Evolutionary conservation across 2,329 filamentous ascomycete genomes (phyloP).

Genomic region (Epicoccum nigrum): DNA sequence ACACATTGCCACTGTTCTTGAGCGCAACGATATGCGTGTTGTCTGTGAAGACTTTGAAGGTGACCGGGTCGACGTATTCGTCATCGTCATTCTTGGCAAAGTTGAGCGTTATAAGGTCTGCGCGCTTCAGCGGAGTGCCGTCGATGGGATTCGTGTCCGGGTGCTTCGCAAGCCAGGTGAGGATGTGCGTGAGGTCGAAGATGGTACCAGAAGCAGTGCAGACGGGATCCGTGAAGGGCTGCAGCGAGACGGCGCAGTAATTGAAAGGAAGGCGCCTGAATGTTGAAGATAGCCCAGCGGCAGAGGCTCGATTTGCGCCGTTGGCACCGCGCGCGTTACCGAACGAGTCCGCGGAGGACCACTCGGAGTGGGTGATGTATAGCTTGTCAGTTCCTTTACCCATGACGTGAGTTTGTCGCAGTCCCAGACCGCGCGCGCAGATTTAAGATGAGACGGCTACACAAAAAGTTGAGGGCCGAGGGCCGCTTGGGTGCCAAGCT

Average conservation of each 20-base stretch:
- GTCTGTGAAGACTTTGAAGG: slow-evolving; percentile 96
- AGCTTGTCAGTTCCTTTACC: slow-evolving; percentile 52
- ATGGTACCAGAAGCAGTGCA: slow-evolving; percentile 87
- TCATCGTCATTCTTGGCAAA: slow-evolving; percentile 90
- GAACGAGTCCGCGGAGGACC: slow-evolving; percentile 89
- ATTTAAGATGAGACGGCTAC: neutral
- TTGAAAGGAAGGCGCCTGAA: slow-evolving; percentile 96
- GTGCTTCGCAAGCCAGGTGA: slow-evolving; percentile 92
- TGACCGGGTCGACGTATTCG: slow-evolving; percentile 94
- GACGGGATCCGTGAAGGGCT: slow-evolving; percentile 93
- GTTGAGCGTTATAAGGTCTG: slow-evolving; percentile 87
- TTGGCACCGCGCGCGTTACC: slow-evolving; percentile 78
- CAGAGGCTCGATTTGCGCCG: slow-evolving; percentile 60
- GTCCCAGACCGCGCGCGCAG: neutral
- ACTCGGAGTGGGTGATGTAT: slow-evolving; percentile 93
- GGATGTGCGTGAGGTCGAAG: slow-evolving; percentile 93
- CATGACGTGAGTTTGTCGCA: slow-evolving; percentile 28
- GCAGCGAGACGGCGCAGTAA: slow-evolving; percentile 94
- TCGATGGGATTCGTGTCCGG: slow-evolving; percentile 90
- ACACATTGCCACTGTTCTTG: slow-evolving; percentile 87
- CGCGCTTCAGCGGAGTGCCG: slow-evolving; percentile 76
- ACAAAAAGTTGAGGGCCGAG: slow-evolving; percentile 15
- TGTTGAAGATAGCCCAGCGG: slow-evolving; percentile 58
- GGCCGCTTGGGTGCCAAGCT: slow-evolving; percentile 10
- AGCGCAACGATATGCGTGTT: slow-evolving; percentile 97